phyloP scores from a whole-genome alignment of 1,284 basidiomycete species.

The Ustilago hordei region DNA sequence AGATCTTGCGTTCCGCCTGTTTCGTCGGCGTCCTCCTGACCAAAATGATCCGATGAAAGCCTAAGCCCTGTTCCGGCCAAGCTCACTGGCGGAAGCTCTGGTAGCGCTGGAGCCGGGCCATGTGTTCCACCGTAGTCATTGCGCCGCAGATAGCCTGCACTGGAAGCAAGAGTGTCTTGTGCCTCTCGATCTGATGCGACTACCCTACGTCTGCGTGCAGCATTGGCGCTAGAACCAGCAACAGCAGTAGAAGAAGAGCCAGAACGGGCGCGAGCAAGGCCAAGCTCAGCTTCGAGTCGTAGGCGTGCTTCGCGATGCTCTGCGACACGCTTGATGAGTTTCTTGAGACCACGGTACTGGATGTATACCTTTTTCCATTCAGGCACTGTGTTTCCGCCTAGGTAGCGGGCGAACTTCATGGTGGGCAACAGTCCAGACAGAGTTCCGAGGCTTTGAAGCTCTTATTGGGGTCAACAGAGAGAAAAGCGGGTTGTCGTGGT shows the following conservation, averaged over 20 bases:
- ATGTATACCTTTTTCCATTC: conserved; percentile 69
- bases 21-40: background rate
- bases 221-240: background rate
- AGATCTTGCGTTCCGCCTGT: conserved; percentile 9
- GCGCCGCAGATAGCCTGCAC: conserved; percentile 26
- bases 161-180: conserved; percentile 18
- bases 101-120: conserved; percentile 11
- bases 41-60: conserved; percentile 20
- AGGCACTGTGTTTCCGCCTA: conserved; percentile 63
- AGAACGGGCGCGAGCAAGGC: conserved; percentile 15
- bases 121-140: conserved; percentile 36
- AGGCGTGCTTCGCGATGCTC: conserved; percentile 46
- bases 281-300: conserved; percentile 22
- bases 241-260: conserved; percentile 22
- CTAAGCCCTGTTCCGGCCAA: conserved; percentile 48
- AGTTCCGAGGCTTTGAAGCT: background rate
- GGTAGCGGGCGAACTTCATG: conserved; percentile 61
- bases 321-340: conserved; percentile 69
- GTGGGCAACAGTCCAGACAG: background rate
- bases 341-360: conserved; percentile 69
- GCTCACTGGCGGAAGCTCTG: conserved; percentile 29
- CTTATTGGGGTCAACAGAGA: background rate
- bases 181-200: conserved; percentile 12
- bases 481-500: background rate
- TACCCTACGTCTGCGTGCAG: background rate